Evolutionary conservation across 768 basidiomycete species (phyloP), one percentile per base, ranked within the genome.

Genomic region (Naganishia vishniacii): DNA sequence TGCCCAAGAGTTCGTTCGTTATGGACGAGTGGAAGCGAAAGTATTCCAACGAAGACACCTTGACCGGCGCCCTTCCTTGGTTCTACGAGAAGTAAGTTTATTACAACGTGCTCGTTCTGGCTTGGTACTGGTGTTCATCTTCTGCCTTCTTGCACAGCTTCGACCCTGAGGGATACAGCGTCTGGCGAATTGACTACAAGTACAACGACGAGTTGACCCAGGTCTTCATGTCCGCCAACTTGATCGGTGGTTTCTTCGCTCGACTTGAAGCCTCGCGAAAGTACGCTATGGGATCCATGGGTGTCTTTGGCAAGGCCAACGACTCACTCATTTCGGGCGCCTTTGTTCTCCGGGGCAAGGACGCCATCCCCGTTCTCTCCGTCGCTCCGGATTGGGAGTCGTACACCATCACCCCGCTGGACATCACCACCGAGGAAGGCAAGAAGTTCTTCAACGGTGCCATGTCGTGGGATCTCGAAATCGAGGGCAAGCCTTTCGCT

Each of bases 11-110:
- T 11, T 65, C 70, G 16, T 75, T 75, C 70, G 73, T 75, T 70
- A 65, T 78, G 41, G 75, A 94, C 78, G 91, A 97, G 80, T 95
- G 91, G 91, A 97, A 97, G 79, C 86, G 90, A 47, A 87, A 88
- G 46, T 99, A 98, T 82, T 95, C 92, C 72, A 98, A 97, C 87
- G 86, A 87, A 78, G 92, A 97, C n/a, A 97, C 93, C 41, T 86
- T 88, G 61, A 90, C 88, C 40, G 92, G 89, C 67, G 78, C 91
- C 56, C 72, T 99, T 41, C 91, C 95, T 78, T 98, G 94, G 95
- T 87, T 99, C 84, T 93, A 95, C 82, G 77, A 91, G 78, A 86
- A 95, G 90, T 93, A 70, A 62, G 88, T 80, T 48, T 4, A 9
- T 12, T 49, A n/a, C n/a, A 20, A 13, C 40, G 12, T 20, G 26